Base-by-base conservation (phyloP, 176 grass and related monocot genomes). In the Carex myosuroides region DNA sequence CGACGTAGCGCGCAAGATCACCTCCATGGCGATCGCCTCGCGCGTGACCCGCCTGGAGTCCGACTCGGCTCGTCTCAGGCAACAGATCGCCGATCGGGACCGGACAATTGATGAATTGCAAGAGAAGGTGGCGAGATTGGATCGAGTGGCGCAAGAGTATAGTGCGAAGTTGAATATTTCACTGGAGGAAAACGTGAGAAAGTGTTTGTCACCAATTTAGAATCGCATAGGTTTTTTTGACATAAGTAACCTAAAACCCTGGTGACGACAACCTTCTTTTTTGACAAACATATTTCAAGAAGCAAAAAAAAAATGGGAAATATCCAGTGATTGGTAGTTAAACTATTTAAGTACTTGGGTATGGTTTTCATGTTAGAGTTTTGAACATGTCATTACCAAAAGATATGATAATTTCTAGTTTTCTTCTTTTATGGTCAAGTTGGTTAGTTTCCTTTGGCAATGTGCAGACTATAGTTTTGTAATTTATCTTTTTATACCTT, bases 1-100 rank as follows among this genome's bases (percentile, higher is more conserved):
- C 44, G 96, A 99, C 83, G 58, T 99, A 50, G 96, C 96, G 44
- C 87, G 93, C 69, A 94, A 94, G 93, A 99, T 99, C 91, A 95
- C 96, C 46, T 95, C 96, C 83, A 92, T 99, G 96, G 96, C 96
- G 80, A 90, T 99, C 80, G 53, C 89, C 53, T 99, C 93, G 42
- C 96, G 93, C 74, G 93, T 99, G 74, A 90, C 89, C 75, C 81
- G 80, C 32, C 89, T 99, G 26, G 96, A 99, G 84, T 90, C 80
- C 7, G 96, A 95, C 74, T 85, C 87, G 16, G 87, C 69, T 17
- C 88, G 85, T 64, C 88, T 99, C 78, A 84, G 90, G 58, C 81
- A 89, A 2, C 87, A 92, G 85, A 82, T 99, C 85, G 83, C 85
- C n/a, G 93, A 95, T 66, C 89, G 56, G 33, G 35, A 54, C 58